phyloP scores from a whole-genome alignment of 345 rosid species.

The Melaleuca quinquenervia region DNA sequence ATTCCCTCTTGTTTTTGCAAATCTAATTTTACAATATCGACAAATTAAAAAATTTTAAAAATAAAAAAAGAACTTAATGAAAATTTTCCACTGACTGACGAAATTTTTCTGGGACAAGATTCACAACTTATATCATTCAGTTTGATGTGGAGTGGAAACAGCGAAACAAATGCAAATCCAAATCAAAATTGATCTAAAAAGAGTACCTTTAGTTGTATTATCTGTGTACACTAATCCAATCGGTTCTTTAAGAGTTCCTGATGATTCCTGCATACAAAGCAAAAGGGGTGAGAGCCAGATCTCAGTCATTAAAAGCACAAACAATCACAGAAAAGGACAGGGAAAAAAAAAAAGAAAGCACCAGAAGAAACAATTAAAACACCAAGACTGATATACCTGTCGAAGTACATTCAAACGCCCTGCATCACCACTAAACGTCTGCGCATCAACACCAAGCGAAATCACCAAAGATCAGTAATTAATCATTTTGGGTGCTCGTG shows the following conservation, averaged over 20 bases:
- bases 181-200: not conserved
- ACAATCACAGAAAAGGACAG: not conserved
- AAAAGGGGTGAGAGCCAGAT: conserved; percentile 15
- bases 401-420: conserved; percentile 62
- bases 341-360: not conserved
- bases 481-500: not conserved
- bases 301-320: not conserved
- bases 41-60: not conserved
- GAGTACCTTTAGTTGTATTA: conserved; percentile 21
- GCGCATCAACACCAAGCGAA: conserved; percentile 1
- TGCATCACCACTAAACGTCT: conserved; percentile 45
- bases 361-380: not conserved
- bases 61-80: not conserved
- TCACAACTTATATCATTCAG: not conserved
- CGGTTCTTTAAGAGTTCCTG: conserved; percentile 37
- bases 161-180: not conserved
- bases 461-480: not conserved
- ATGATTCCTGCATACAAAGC: conserved; percentile 36
- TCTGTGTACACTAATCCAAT: conserved; percentile 47
- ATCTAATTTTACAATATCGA: conserved; percentile 7
- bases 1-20: conserved; percentile 14
- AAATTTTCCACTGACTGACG: not conserved
- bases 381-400: conserved; percentile 27
- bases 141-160: not conserved
- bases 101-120: not conserved